Evolutionary conservation across 2,329 filamentous ascomycete genomes (phyloP).

Genomic region (Ceratocystis eucalypticola): DNA sequence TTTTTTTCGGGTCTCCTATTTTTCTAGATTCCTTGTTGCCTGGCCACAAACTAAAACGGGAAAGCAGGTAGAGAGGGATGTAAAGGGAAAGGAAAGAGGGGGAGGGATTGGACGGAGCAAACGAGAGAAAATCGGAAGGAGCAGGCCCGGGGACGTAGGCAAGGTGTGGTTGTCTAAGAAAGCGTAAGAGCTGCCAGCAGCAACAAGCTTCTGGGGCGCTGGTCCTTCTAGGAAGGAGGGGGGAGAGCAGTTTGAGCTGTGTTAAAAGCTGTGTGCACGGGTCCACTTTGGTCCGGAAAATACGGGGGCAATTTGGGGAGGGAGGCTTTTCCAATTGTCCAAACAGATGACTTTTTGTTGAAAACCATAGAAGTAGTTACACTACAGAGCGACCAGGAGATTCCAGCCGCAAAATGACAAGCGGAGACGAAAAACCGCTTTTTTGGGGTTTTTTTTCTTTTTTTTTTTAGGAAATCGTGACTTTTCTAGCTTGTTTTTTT

Average conservation of each 20-base stretch:
- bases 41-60: background rate
- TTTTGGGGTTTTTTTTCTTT: background rate
- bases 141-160: conserved; percentile 5
- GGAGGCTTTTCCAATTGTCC: background rate
- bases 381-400: no score
- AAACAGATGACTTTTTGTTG: background rate
- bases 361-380: no score
- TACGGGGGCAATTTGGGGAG: background rate
- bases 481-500: no score
- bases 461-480: background rate
- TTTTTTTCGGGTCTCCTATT: conserved; percentile 2
- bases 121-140: conserved; percentile 13
- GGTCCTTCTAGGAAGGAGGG: background rate
- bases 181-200: background rate
- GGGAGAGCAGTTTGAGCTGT: background rate
- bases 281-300: conserved; percentile 10
- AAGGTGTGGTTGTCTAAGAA: background rate
- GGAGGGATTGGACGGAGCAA: conserved; percentile 8
- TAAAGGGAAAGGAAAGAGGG: background rate
- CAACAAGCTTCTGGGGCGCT: background rate
- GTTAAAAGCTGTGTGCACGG: background rate
- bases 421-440: no score
- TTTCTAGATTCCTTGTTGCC: conserved; percentile 6
- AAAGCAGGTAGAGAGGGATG: background rate
- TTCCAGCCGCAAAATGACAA: no score